phyloP scores from a whole-genome alignment of 1,139 yeast genomes.

The Hyphopichia pseudoburtonii region DNA sequence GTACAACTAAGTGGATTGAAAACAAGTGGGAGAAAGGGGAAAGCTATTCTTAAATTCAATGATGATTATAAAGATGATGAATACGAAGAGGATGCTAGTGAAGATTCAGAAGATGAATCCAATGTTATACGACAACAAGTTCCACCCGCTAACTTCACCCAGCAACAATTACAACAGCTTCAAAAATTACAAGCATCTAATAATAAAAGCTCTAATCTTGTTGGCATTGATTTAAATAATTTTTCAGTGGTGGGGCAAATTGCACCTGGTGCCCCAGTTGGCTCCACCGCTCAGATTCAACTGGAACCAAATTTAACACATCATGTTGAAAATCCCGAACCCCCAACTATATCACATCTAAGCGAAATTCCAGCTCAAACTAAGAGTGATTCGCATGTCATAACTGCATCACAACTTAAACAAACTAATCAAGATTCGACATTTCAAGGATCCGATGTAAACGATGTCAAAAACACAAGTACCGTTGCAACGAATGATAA shows the following conservation, averaged over 20 bases:
- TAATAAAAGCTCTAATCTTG: background rate
- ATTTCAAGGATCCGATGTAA: no score
- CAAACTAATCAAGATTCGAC: background rate
- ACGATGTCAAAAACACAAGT: no score
- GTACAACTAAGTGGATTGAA: conserved; percentile 30
- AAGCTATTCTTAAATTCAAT: conserved; percentile 40
- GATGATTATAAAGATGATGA: conserved; percentile 30
- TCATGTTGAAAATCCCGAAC: background rate
- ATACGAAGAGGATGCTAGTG: conserved; percentile 26
- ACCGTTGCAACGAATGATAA: background rate
- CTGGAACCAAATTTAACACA: conserved; percentile 1
- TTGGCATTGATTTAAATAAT: background rate
- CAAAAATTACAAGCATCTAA: background rate
- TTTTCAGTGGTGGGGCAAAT: background rate
- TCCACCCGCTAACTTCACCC: background rate
- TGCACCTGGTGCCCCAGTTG: background rate
- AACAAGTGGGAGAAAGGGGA: conserved; percentile 39
- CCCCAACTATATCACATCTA: background rate
- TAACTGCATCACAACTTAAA: background rate
- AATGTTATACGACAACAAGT: background rate
- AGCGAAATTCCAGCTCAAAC: background rate
- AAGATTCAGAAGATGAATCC: conserved; percentile 11
- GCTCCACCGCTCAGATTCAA: background rate
- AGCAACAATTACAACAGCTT: background rate
- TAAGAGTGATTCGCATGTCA: no score